Conservation (phyloP, 495 filamentous ascomycete species). For the Choiromyces venosus region DNA sequence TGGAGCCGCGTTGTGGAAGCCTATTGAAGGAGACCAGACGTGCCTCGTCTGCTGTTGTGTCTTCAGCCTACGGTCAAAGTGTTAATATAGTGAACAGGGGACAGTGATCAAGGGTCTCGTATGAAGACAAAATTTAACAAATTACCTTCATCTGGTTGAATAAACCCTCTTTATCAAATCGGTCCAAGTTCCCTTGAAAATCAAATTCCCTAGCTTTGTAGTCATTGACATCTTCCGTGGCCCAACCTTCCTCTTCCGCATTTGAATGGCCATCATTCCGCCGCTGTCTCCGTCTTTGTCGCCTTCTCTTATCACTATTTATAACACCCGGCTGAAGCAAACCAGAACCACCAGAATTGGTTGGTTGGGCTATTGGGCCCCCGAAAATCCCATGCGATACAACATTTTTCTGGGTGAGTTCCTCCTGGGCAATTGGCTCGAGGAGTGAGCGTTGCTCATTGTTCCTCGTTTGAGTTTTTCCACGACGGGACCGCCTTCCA, state of each 20-base stretch:
- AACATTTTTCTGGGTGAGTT: conserved; percentile 33
- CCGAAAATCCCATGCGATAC: conserved; percentile 38
- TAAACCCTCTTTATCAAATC: conserved; percentile 85
- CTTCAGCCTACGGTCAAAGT: conserved; percentile 53
- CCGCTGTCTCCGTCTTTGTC: conserved; percentile 54
- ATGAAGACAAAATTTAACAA: background rate
- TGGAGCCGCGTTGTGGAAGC: conserved; percentile 49
- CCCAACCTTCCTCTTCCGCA: conserved; percentile 79
- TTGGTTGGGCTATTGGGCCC: conserved; percentile 29
- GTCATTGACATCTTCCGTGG: conserved; percentile 91
- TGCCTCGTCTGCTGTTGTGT: conserved; percentile 79
- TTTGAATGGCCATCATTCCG: conserved; percentile 47
- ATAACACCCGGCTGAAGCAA: conserved; percentile 37
- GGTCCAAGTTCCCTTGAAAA: conserved; percentile 77
- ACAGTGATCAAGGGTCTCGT: background rate
- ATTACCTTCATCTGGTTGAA: conserved; percentile 73
- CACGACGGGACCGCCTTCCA: conserved; percentile 33
- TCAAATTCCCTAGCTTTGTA: conserved; percentile 96
- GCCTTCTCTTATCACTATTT: conserved; percentile 47
- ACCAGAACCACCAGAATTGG: conserved; percentile 8
- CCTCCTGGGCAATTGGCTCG: conserved; percentile 17
- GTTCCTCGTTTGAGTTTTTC: conserved; percentile 30
- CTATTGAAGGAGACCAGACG: conserved; percentile 87
- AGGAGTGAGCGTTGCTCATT: conserved; percentile 24
- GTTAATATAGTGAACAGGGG: background rate